A percentile compares a stretch with the other conserved stretches of the same genome.
Conservation (phyloP, 73 alveolate genomes). For the Halteria grandinella region DNA sequence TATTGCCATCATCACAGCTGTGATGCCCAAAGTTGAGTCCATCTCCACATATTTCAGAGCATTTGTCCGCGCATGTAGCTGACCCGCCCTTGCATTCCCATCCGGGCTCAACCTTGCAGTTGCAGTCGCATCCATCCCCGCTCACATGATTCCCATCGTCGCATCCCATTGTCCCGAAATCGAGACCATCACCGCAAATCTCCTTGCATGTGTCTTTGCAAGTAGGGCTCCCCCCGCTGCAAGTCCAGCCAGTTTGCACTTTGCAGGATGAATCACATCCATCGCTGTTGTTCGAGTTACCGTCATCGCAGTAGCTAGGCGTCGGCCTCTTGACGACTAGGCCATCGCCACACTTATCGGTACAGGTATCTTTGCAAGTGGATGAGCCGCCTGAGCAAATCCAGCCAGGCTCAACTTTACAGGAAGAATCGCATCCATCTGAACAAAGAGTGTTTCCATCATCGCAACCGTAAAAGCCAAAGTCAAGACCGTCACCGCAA, state of each 20-base stretch:
- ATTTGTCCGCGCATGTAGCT: neutral
- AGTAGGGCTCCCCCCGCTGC: slow-evolving; percentile 8
- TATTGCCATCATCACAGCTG: slow-evolving; percentile 70
- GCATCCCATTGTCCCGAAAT: slow-evolving; percentile 20
- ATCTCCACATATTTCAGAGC: slow-evolving; percentile 62
- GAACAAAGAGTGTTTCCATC: slow-evolving; percentile 59
- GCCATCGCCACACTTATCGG: slow-evolving; percentile 54
- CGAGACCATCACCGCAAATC: slow-evolving; percentile 10
- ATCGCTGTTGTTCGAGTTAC: slow-evolving; percentile 28
- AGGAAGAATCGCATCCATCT: slow-evolving; percentile 43
- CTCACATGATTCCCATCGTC: slow-evolving; percentile 17
- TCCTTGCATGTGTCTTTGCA: slow-evolving; percentile 11
- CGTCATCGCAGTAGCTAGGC: slow-evolving; percentile 55
- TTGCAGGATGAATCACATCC: slow-evolving; percentile 61
- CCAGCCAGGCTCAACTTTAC: slow-evolving; percentile 50
- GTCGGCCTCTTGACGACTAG: neutral
- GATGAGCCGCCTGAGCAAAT: slow-evolving; percentile 39
- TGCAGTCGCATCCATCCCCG: slow-evolving; percentile 38
- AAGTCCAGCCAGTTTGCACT: slow-evolving; percentile 32
- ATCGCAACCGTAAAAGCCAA: slow-evolving; percentile 35
- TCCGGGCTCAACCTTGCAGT: neutral
- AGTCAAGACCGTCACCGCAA: slow-evolving; percentile 23
- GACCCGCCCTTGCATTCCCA: neutral
- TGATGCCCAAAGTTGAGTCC: neutral
- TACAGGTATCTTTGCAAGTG: slow-evolving; percentile 35